Conservation (phyloP, 768 basidiomycete species). For the Suillus placidus region DNA sequence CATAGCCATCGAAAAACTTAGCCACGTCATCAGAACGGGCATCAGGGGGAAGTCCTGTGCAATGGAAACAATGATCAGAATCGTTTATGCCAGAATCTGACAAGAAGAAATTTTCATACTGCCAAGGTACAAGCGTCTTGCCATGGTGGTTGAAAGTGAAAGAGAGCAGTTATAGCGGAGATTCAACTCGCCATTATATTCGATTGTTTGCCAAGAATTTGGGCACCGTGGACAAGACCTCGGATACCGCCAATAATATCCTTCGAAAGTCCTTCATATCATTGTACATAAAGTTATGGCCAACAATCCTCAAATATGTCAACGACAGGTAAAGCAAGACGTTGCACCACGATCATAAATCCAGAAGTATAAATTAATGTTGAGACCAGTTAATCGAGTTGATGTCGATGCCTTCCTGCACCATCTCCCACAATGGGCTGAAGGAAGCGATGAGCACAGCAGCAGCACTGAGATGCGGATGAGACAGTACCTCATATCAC, state of each 20-base stretch:
- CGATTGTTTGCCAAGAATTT: constrained; percentile 22
- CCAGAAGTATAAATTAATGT: constrained; percentile 37
- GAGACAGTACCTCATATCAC: constrained; percentile 83
- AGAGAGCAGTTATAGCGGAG: constrained; percentile 32
- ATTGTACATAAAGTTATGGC: constrained; percentile 13
- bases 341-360: neutral
- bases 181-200: constrained; percentile 26
- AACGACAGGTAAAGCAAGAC: neutral
- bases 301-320: constrained; percentile 4
- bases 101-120: constrained; percentile 47
- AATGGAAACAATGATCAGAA: constrained; percentile 9
- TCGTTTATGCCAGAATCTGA: constrained; percentile 8
- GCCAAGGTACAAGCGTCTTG: constrained; percentile 84
- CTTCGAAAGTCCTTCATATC: neutral
- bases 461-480: constrained; percentile 12
- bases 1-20: constrained; percentile 90
- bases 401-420: constrained; percentile 97
- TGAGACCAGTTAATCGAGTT: constrained; percentile 94
- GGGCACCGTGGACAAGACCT: constrained; percentile 28
- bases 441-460: constrained; percentile 11
- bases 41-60: constrained; percentile 77
- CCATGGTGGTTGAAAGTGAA: constrained; percentile 55
- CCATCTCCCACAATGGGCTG: constrained; percentile 99
- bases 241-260: constrained; percentile 17
- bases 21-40: constrained; percentile 81